Base-by-base conservation (phyloP, 805 yeast genomes). In the Lipomyces lipofer region DNA sequence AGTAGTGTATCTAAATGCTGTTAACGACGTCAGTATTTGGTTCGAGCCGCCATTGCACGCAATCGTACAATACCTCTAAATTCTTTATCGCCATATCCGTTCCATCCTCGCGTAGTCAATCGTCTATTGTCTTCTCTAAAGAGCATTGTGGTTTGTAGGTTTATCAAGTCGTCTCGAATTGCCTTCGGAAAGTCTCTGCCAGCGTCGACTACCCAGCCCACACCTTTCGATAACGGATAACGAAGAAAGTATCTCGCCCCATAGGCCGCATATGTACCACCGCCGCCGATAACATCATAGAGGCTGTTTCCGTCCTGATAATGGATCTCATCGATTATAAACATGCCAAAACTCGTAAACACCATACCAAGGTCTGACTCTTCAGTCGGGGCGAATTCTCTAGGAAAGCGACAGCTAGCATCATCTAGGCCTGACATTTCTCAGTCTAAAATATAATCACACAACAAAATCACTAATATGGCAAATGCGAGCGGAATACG, bases 321-420 rank as follows among this genome's bases (percentile, higher is more conserved):
- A 52, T 80, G 83, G 62, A 90, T 88, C 60, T 88, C 96, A 69
- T 91, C 98, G 15, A 91, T 78, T 64, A 92, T 89, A 71, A 89
- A 86, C 88, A 91, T 85, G 43, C 97, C 98, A 74, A 87, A 74
- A 1, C 95, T 78, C 6, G 40, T 19, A 36, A 36, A 36, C 22
- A 36, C 22, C 21, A 36, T 36, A 19, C 17, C 40, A 15, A n/a
- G 22, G 25, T 36, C 40, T n/a, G n/a, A n/a, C n/a, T n/a, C n/a
- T n/a, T n/a, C n/a, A n/a, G n/a, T n/a, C n/a, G n/a, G n/a, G n/a
- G n/a, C n/a, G n/a, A n/a, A n/a, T n/a, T n/a, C n/a, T n/a, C n/a
- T n/a, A n/a, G n/a, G n/a, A n/a, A n/a, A n/a, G n/a, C 15, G n/a
- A 35, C 7, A 8, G 13, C 13, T 29, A 29, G 33, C 33, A 13